Evolutionary conservation across 495 filamentous ascomycete species (phyloP), one percentile per base, ranked within the genome.

Genomic region (Aspergillus carlsbadensis): DNA sequence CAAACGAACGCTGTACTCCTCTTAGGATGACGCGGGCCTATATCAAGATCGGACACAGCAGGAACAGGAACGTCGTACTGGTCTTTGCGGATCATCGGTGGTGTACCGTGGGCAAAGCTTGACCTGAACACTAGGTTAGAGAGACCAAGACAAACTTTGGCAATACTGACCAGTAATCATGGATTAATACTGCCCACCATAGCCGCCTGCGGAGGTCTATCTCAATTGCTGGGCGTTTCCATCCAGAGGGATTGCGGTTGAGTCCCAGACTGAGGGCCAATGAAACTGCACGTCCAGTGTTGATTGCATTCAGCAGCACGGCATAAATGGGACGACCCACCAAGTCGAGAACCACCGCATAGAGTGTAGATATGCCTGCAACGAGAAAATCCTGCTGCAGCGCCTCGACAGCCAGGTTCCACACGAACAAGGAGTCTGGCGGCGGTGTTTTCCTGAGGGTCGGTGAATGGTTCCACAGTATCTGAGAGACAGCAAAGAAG

Each of bases 11-110:
- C 41, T 13, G 64, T 22, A 22, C 47, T 37, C 51, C 44, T 54
- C 20, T 60, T 48, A 26, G 34, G 22, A n/a, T 33, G 37, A 34
- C 22, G 17, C 13, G 49, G 18, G 14, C 58, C 43, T 41, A 58
- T 39, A 10, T 41, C 10, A 10, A 60, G 51, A 45, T 60, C 52
- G 14, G 18, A 7, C 18, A 63, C 17, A 10, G 39, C 51, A 2
- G 73, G 73, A 18, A 66, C 42, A 1, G 70, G 71, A 13, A 75
- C 72, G 45, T 75, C 69, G 51, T 72, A 71, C 36, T 70, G 66
- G 10, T 31, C 39, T 26, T 54, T 58, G 8, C 36, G 35, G 22
- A 73, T 56, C 21, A 61, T 59, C n/a, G 67, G 54, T 20, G 66
- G 66, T 36, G 63, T 66, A n/a, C 69, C 70, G 43, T 71, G 64